These are phyloP conservation scores for Gossypium herbaceum DNA, from an alignment of 345 rosid species.

Conservation along the genomic window DNA sequence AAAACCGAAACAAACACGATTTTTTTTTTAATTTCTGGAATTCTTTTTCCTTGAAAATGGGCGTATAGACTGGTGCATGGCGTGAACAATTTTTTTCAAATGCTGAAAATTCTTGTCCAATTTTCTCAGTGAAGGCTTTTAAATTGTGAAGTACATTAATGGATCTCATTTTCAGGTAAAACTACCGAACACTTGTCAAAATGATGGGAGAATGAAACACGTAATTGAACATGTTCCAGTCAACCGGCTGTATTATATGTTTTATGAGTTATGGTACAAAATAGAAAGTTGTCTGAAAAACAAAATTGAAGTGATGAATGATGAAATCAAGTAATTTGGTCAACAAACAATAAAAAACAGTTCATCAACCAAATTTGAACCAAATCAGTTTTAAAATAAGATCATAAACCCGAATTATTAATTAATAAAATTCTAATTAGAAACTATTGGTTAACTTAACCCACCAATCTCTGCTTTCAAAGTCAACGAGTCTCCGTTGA, in stretches of 20 bases:
- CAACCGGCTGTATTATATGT: not conserved
- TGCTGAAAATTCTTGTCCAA: not conserved
- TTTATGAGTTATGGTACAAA: no score
- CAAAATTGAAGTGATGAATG: not conserved
- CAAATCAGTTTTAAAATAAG: not conserved
- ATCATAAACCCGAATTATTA: not conserved
- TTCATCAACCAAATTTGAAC: not conserved
- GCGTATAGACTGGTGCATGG: not conserved
- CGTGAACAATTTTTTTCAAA: not conserved
- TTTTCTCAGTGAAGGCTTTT: not conserved
- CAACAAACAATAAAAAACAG: slow-evolving; percentile 35
- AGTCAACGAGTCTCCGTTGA: no score
- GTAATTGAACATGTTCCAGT: not conserved
- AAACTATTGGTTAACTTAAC: slow-evolving; percentile 28
- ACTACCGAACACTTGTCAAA: not conserved
- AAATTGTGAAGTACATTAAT: not conserved
- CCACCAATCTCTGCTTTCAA: no score
- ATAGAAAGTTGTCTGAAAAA: slow-evolving; percentile 7
- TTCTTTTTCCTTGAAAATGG: no score
- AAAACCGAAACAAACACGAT: no score
- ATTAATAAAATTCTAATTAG: not conserved
- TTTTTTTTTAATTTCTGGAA: no score
- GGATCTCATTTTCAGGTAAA: not conserved
- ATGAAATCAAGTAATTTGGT: slow-evolving; percentile 35
- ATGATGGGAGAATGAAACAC: slow-evolving; percentile 1